phyloP scores from a whole-genome alignment of 148 eudicot species.

The Fagopyrum esculentum region DNA sequence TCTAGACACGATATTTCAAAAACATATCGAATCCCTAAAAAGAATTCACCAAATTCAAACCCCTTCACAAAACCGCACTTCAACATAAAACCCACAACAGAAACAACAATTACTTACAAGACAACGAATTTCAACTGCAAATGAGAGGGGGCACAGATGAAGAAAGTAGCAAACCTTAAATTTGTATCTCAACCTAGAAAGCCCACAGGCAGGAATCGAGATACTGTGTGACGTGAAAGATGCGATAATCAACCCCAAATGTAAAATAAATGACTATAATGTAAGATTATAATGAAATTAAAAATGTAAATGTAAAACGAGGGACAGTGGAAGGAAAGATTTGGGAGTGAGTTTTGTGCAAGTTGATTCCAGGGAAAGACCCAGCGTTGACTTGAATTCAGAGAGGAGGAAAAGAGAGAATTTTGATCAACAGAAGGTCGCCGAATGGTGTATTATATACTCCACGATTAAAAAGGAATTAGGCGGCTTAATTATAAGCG shows the following conservation, averaged over 20 bases:
- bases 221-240: not conserved
- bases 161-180: not conserved
- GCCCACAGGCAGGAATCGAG: not conserved
- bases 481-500: not conserved
- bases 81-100: not conserved
- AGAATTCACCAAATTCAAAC: not conserved
- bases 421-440: not conserved
- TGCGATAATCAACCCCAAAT: not conserved
- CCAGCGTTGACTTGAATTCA: not conserved
- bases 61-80: not conserved
- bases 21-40: not conserved
- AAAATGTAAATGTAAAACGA: constrained; percentile 2
- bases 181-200: not conserved
- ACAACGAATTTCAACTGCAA: not conserved
- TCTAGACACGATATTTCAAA: not conserved
- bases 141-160: not conserved
- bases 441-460: too few relatives aligned
- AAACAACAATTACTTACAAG: not conserved
- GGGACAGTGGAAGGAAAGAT: not conserved
- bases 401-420: not conserved
- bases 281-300: not conserved
- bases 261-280: not conserved
- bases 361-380: not conserved
- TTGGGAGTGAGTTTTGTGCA: not conserved
- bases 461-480: not conserved